Conservation (phyloP, 2,329 filamentous ascomycete species). For the Penicillium sp. region DNA sequence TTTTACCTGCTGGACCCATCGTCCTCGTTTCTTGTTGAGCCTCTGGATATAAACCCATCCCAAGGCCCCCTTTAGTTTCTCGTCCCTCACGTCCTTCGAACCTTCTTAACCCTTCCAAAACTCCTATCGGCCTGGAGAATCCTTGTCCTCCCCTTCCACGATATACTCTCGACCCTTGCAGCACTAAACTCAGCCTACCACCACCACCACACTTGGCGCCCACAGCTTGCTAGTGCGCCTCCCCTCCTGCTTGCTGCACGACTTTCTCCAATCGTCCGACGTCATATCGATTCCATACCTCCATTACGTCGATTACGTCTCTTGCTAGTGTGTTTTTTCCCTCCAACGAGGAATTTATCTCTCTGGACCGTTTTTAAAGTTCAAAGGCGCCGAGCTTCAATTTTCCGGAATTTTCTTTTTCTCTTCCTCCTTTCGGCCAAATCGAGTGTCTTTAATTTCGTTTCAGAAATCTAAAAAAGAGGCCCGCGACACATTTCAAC, state of each 20-base stretch:
- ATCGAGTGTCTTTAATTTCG: slow-evolving; percentile 8
- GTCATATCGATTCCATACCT: slow-evolving; percentile 3
- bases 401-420: slow-evolving; percentile 12
- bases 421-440: slow-evolving; percentile 8
- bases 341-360: slow-evolving; percentile 2
- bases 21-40: slow-evolving; percentile 25
- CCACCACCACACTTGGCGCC: neutral
- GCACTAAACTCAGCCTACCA: slow-evolving; percentile 8
- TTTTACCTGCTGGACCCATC: slow-evolving; percentile 1
- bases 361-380: slow-evolving; percentile 4
- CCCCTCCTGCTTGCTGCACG: neutral
- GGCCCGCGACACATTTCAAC: neutral
- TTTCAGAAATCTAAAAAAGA: slow-evolving; percentile 15
- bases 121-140: neutral
- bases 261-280: slow-evolving; percentile 3
- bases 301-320: slow-evolving; percentile 1
- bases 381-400: neutral
- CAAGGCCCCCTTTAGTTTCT: slow-evolving; percentile 22
- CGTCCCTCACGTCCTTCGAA: slow-evolving; percentile 17
- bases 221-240: slow-evolving; percentile 10
- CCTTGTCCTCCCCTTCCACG: slow-evolving; percentile 14
- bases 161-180: slow-evolving; percentile 22
- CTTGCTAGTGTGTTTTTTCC: neutral
- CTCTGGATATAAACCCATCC: slow-evolving; percentile 35
- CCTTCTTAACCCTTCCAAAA: neutral